Percentiles rank a stretch among this genome's conserved stretches.
These are phyloP conservation scores for Podospora didyma DNA, from an alignment of 495 filamentous ascomycete species.

Conservation along the genomic window DNA sequence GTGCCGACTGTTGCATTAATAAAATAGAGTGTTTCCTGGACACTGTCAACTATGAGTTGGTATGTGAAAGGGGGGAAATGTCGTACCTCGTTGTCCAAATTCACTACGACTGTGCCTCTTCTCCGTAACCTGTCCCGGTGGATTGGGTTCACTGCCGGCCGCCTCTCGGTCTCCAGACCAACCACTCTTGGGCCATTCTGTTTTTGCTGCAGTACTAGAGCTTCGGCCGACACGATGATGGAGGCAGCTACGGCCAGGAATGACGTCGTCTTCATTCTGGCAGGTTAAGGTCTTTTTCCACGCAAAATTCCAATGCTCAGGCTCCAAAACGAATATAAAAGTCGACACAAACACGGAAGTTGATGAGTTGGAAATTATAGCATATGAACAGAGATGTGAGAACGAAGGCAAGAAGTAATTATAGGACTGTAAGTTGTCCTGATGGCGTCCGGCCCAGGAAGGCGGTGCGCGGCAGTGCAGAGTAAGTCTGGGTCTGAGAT, in stretches of 20 bases:
- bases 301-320: not conserved
- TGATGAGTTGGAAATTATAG: too few species aligned
- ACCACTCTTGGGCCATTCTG: constrained; percentile 40
- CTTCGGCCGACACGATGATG: constrained; percentile 14
- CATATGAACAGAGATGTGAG: too few species aligned
- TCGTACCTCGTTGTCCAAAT: constrained; percentile 47
- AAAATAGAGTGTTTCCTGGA: constrained; percentile 62
- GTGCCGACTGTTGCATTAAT: constrained; percentile 71
- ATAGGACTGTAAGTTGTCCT: not conserved
- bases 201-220: constrained; percentile 14
- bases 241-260: constrained; percentile 19
- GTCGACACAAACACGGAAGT: too few species aligned
- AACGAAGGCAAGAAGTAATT: too few species aligned
- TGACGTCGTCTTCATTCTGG: not conserved
- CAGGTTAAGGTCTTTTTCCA: not conserved
- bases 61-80: not conserved
- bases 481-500: too few species aligned
- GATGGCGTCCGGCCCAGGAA: not conserved
- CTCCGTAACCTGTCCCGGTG: constrained; percentile 42
- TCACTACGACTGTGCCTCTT: constrained; percentile 36
- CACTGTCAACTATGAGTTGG: not conserved
- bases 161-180: constrained; percentile 44
- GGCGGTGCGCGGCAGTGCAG: too few species aligned
- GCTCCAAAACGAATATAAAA: not conserved
- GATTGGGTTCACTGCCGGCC: constrained; percentile 34